A percentile compares a stretch with the other conserved stretches of the same genome.
Evolutionary conservation across 108 stramenopile species (phyloP).

Genomic region (Mediolabrus comicus): DNA sequence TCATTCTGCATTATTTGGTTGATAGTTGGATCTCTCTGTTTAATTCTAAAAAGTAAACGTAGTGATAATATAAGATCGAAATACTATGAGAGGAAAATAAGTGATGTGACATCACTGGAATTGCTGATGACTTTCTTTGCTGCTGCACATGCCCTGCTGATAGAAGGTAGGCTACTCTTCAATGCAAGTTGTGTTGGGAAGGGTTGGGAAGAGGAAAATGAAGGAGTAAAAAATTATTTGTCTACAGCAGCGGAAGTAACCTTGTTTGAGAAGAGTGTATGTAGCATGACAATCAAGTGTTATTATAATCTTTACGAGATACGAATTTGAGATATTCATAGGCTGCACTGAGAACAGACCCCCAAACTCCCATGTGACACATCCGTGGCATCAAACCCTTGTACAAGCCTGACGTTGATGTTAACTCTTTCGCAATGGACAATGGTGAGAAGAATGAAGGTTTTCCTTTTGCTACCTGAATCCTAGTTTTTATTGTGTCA

Average conservation of each 20-base stretch:
- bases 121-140: too few relatives aligned
- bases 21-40: background rate
- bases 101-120: too few relatives aligned
- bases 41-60: background rate
- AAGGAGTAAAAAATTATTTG: too few relatives aligned
- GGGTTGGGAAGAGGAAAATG: too few relatives aligned
- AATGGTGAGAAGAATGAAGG: slow-evolving; percentile 9
- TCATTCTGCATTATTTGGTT: slow-evolving; percentile 9
- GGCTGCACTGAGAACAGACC: slow-evolving; percentile 43
- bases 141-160: too few relatives aligned
- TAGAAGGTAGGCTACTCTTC: too few relatives aligned
- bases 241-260: too few relatives aligned
- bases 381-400: slow-evolving; percentile 46
- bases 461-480: slow-evolving; percentile 31
- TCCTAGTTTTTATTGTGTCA: slow-evolving; percentile 52
- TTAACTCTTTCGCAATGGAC: slow-evolving; percentile 44
- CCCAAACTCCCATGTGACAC: slow-evolving; percentile 53
- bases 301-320: slow-evolving; percentile 45
- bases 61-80: background rate
- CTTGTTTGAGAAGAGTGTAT: background rate
- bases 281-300: background rate
- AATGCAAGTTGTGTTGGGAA: too few relatives aligned
- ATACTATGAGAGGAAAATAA: too few relatives aligned
- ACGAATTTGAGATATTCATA: slow-evolving; percentile 46
- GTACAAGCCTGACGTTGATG: slow-evolving; percentile 30